These are phyloP conservation scores for Somion occarium DNA, from an alignment of 1,284 basidiomycete genomes.

Conservation along the genomic window DNA sequence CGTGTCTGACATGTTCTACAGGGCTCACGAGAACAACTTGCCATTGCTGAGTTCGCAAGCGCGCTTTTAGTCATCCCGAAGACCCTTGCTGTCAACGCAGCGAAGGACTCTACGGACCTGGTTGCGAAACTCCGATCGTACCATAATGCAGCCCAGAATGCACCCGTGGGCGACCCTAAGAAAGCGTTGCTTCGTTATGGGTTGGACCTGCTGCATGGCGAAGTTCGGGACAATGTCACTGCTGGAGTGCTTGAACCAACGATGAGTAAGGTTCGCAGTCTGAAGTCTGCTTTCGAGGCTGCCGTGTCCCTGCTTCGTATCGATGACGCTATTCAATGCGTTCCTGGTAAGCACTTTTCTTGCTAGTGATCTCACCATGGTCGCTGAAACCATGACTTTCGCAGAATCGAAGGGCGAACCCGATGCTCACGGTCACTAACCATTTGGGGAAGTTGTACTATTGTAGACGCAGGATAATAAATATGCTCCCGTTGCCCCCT, in stretches of 20 bases:
- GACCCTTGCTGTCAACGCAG: constrained; percentile 95
- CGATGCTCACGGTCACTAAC: constrained; percentile 28
- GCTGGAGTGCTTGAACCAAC: constrained; percentile 97
- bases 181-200: constrained; percentile 93
- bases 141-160: constrained; percentile 96
- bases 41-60: constrained; percentile 96
- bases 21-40: constrained; percentile 97
- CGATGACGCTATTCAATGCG: constrained; percentile 89
- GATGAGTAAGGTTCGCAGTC: constrained; percentile 92
- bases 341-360: constrained; percentile 55
- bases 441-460: background rate
- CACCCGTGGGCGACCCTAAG: constrained; percentile 89
- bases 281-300: constrained; percentile 97
- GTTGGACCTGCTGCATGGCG: constrained; percentile 90
- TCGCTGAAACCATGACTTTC: constrained; percentile 16
- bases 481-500: background rate
- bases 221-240: constrained; percentile 91
- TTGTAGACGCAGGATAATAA: constrained; percentile 7
- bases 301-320: constrained; percentile 94
- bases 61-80: constrained; percentile 96
- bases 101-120: constrained; percentile 97
- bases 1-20: constrained; percentile 26
- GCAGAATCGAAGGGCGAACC: constrained; percentile 69
- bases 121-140: constrained; percentile 97
- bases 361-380: constrained; percentile 2